phyloP scores from a whole-genome alignment of 225 moss, liverwort and hornwort species.

The Neckera pumila region DNA sequence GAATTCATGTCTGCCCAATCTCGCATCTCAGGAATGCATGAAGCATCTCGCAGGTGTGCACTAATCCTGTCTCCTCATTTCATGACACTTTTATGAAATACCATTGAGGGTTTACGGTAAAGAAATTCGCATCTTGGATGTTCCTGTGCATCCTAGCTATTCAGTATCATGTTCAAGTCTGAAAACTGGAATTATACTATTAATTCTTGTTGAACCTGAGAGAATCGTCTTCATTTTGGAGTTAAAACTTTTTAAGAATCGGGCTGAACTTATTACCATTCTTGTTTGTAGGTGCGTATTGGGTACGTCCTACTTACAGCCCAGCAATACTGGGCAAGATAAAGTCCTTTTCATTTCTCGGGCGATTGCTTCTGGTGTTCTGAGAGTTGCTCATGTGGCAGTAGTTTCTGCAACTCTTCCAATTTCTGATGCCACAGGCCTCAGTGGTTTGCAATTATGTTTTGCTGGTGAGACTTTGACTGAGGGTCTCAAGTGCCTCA shows the following conservation, averaged over 20 bases:
- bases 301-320: conserved; percentile 30
- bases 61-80: neutral
- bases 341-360: conserved; percentile 46
- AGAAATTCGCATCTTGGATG: neutral
- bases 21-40: conserved; percentile 82
- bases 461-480: conserved; percentile 79
- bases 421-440: conserved; percentile 43
- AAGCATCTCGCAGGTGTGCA: conserved; percentile 77
- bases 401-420: conserved; percentile 65
- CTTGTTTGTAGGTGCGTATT: conserved; percentile 43
- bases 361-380: conserved; percentile 50
- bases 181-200: neutral
- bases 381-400: conserved; percentile 57
- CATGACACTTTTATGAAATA: neutral
- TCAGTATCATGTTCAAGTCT: neutral
- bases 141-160: neutral
- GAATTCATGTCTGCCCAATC: conserved; percentile 51
- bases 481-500: conserved; percentile 48
- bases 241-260: neutral
- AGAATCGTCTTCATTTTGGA: neutral
- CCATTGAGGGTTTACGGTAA: neutral
- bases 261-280: neutral
- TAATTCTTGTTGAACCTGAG: neutral
- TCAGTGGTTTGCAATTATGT: conserved; percentile 55
- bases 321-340: conserved; percentile 42